Evolutionary conservation across 2,329 filamentous ascomycete genomes (phyloP).

Genomic region (Ceratocystis ficicola): DNA sequence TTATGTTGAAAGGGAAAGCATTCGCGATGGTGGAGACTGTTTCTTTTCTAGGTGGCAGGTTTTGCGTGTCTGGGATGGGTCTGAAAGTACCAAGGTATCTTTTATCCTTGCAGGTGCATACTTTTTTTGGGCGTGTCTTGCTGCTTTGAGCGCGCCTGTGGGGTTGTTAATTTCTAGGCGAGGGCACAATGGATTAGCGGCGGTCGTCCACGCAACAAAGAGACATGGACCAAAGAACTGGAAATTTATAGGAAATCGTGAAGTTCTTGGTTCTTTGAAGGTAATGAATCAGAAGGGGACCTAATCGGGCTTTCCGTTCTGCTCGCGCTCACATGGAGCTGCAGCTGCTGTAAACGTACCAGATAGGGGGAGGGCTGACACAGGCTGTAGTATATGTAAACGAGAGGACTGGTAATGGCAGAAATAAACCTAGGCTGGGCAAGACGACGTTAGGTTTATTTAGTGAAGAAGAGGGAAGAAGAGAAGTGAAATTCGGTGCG

Average conservation of each 20-base stretch:
- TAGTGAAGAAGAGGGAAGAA: slow-evolving; percentile 17
- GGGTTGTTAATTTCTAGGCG: slow-evolving; percentile 4
- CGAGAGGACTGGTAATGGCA: neutral
- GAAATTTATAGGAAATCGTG: too few species aligned
- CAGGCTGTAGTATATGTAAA: neutral
- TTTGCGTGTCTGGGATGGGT: slow-evolving; percentile 20
- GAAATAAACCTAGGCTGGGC: neutral
- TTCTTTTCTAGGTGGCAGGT: slow-evolving; percentile 13
- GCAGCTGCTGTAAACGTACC: neutral
- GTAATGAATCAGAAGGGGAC: neutral
- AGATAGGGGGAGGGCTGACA: neutral
- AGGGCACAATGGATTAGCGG: neutral
- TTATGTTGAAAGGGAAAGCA: slow-evolving; percentile 22
- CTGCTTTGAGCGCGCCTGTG: slow-evolving; percentile 19
- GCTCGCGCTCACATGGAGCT: neutral
- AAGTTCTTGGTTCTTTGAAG: neutral
- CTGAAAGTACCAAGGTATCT: slow-evolving; percentile 18
- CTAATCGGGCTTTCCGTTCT: neutral
- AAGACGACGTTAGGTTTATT: slow-evolving; percentile 6
- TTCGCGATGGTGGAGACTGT: slow-evolving; percentile 22
- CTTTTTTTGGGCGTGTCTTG: slow-evolving; percentile 24
- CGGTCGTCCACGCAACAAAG: neutral
- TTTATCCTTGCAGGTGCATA: slow-evolving; percentile 26
- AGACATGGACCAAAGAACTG: neutral
- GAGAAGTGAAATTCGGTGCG: slow-evolving; percentile 18